These are phyloP conservation scores for Aspergillus kassunensis DNA, from an alignment of 495 filamentous ascomycete species.

Conservation along the genomic window DNA sequence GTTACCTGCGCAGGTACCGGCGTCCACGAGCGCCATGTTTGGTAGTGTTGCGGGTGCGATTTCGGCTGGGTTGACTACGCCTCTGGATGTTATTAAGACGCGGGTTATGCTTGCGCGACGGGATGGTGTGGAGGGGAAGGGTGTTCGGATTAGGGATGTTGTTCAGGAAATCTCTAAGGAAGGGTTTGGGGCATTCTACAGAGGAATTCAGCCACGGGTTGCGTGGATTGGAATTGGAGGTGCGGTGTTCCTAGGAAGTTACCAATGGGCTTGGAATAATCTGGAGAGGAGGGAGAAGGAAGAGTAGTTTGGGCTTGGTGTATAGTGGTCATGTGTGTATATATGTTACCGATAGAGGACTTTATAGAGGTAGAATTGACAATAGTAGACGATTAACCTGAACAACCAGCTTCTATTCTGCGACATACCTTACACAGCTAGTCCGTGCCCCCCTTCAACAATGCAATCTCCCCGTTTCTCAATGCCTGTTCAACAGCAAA, in stretches of 20 bases:
- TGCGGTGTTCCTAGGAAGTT: conserved; percentile 92
- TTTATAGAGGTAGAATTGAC: not conserved
- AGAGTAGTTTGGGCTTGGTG: conserved; percentile 10
- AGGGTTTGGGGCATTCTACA: conserved; percentile 76
- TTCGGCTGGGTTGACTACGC: conserved; percentile 86
- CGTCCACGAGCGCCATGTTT: conserved; percentile 78
- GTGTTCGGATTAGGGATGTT: conserved; percentile 54
- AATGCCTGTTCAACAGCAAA: not conserved
- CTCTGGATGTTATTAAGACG: conserved; percentile 94
- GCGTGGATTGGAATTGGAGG: conserved; percentile 94
- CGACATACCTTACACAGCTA: conserved; percentile 48
- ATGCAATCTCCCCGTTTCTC: conserved; percentile 56
- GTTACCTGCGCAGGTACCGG: conserved; percentile 47
- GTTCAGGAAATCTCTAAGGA: conserved; percentile 64
- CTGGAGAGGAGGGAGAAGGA: conserved; percentile 43
- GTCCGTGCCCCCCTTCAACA: conserved; percentile 61
- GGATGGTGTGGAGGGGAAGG: conserved; percentile 28
- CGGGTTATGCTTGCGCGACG: conserved; percentile 79
- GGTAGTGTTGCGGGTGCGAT: conserved; percentile 80
- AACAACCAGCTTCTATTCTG: conserved; percentile 49
- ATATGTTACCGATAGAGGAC: conserved; percentile 1
- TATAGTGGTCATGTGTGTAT: conserved; percentile 13
- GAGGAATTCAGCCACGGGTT: conserved; percentile 81
- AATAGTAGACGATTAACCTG: not conserved
- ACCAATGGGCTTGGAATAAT: conserved; percentile 82